Conservation (phyloP, 2,329 filamentous ascomycete species). For the Arthrobotrys iridis region DNA sequence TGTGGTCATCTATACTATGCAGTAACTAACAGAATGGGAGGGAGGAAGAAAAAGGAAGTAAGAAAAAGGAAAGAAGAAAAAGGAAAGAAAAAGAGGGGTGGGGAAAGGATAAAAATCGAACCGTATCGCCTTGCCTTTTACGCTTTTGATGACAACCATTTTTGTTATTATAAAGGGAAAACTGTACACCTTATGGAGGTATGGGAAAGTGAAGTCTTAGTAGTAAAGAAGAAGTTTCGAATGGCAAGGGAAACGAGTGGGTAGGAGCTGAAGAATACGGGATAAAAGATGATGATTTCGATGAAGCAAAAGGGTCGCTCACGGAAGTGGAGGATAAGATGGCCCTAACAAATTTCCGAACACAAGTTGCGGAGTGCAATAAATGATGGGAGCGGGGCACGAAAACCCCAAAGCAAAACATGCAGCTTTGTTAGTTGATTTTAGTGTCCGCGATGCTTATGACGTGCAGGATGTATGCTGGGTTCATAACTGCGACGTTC, state of each 20-base stretch:
- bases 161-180: background rate
- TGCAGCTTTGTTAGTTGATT: no score
- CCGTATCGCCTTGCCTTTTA: conserved; percentile 3
- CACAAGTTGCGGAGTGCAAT: no score
- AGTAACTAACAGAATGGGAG: background rate
- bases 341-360: no score
- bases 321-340: no score
- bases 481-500: background rate
- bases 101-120: conserved; percentile 6
- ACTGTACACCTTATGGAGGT: background rate
- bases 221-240: background rate
- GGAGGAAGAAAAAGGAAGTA: background rate
- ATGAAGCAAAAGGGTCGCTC: no score
- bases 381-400: no score
- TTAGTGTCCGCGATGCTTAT: background rate
- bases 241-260: background rate
- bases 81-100: background rate
- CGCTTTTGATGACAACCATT: conserved; percentile 12
- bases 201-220: background rate
- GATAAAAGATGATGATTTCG: no score
- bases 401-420: no score
- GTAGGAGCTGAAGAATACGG: background rate
- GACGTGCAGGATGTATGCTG: background rate
- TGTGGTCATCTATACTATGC: no score
- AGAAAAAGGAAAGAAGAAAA: background rate